A percentile compares a stretch with the other conserved stretches of the same genome.
phyloP scores from a whole-genome alignment of 2,329 filamentous ascomycete genomes.

The Neofusicoccum laricinum region DNA sequence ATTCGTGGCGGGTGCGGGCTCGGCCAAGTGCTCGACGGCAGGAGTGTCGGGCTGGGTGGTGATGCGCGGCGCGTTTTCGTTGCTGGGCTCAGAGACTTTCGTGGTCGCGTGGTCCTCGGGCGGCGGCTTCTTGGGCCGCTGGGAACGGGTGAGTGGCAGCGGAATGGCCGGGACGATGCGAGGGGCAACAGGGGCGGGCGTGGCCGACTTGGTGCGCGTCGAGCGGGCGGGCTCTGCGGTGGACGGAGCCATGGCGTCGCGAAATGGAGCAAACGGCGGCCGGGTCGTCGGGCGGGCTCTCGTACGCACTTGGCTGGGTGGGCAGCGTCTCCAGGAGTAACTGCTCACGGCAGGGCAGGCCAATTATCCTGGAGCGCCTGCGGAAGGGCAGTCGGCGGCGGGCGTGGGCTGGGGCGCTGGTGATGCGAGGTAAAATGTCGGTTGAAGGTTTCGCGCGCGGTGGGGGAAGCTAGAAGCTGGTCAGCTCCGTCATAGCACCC shows the following conservation, averaged over 20 bases:
- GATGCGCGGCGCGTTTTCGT: not conserved
- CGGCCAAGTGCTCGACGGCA: not conserved
- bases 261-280: not conserved
- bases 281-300: not conserved
- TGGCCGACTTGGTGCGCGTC: constrained; percentile 23
- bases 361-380: constrained; percentile 44
- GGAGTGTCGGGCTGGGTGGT: not conserved
- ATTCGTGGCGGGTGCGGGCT: not conserved
- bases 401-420: not conserved
- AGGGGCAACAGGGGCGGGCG: constrained; percentile 24
- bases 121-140: constrained; percentile 6
- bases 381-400: constrained; percentile 16
- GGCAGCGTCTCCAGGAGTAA: constrained; percentile 42
- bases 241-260: constrained; percentile 27
- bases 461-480: not conserved
- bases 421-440: constrained; percentile 14
- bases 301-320: not conserved
- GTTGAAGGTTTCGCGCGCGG: constrained; percentile 15
- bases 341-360: constrained; percentile 27
- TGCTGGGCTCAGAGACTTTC: not conserved
- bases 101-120: not conserved
- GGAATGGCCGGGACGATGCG: constrained; percentile 40
- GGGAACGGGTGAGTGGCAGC: constrained; percentile 30
- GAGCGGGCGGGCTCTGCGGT: constrained; percentile 25
- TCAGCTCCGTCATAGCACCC: constrained; percentile 5